A percentile compares a stretch with the other conserved stretches of the same genome.
Evolutionary conservation across 352 stramenopile genomes (phyloP).

Genomic region (Globisporangium uncinulatum): DNA sequence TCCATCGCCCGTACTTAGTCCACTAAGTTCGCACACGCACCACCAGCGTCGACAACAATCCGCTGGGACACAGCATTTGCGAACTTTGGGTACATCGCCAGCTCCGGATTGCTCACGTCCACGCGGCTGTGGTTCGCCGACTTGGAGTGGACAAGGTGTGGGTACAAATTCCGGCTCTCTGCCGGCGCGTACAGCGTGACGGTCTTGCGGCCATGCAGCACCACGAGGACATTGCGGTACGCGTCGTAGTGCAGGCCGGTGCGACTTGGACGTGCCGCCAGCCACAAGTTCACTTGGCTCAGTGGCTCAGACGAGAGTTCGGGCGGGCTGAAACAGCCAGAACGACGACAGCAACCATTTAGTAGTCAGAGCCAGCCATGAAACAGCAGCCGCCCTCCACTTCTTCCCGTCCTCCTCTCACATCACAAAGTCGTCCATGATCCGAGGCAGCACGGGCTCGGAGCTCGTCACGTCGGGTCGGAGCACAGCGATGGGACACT

Average conservation of each 20-base stretch:
- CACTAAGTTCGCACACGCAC: conserved; percentile 14
- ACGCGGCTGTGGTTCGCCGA: conserved; percentile 77
- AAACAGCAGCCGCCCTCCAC: background rate
- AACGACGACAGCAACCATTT: too few species aligned
- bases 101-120: conserved; percentile 34
- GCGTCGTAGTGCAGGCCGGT: conserved; percentile 82
- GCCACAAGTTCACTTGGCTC: conserved; percentile 85
- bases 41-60: conserved; percentile 41
- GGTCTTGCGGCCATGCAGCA: conserved; percentile 63
- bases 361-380: background rate
- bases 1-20: background rate
- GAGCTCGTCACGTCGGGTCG: conserved; percentile 42
- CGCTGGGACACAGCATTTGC: conserved; percentile 15
- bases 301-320: conserved; percentile 32
- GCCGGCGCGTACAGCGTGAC: conserved; percentile 69
- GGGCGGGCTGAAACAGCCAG: conserved; percentile 24
- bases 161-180: conserved; percentile 42
- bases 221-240: conserved; percentile 72
- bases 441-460: conserved; percentile 28
- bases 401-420: conserved; percentile 21
- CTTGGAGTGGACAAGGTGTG: conserved; percentile 60
- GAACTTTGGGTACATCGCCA: conserved; percentile 27
- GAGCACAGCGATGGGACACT: conserved; percentile 64
- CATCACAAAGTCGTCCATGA: conserved; percentile 60
- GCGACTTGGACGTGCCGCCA: conserved; percentile 44